Evolutionary conservation across 2,329 filamentous ascomycete species (phyloP), one percentile per base, ranked within the genome.

Genomic region (Colletotrichum australisinense): DNA sequence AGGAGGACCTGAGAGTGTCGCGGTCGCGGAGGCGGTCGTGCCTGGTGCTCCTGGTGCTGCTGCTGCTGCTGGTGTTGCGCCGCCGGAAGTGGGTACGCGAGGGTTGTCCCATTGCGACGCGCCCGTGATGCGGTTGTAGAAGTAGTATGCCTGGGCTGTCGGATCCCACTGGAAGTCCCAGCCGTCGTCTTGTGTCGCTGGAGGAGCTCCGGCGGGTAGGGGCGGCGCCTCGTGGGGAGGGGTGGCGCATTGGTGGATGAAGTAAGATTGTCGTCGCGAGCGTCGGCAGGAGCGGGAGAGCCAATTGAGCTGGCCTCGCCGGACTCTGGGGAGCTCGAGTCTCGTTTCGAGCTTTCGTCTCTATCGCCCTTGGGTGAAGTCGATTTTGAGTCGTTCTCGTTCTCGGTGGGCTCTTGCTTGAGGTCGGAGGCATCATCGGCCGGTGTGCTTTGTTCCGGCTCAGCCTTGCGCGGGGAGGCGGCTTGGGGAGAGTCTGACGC

Each of bases 31-130:
- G 65, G 77, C 52, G 19, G 74, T 71, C 12, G 79, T 71, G 46
- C 78, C 75, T 53, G 79, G 72, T 11, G 70, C 69, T 49, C 59
- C 46, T 49, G 42, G 6, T 19, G 42, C 42, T 46, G 42, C 5
- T n/a, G 42, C 9, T 38, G 14, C 38, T 46, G 77, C 75, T 76
- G 78, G 52, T 53, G 78, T 75, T 12, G 81, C 73, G 28, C 79
- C 72, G n/a, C 78, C 67, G 7, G 81, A 78, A 26, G 80, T 59
- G 35, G 92, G 88, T 5, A 96, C 86, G 63, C 95, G 93, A 6
- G 95, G 95, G 78, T 98, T 98, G 46, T 96, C 93, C 93, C 95
- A 97, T 79, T 97, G 95, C 67, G 91, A 91, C 72, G 89, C 85
- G 46, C 90, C 88, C 4, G 94, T 97, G 81, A 93, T 92, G 76